A percentile compares a stretch with the other conserved stretches of the same genome.
Evolutionary conservation across 164 flowering plant species (phyloP).

Genomic region (Aristolochia fimbriata): DNA sequence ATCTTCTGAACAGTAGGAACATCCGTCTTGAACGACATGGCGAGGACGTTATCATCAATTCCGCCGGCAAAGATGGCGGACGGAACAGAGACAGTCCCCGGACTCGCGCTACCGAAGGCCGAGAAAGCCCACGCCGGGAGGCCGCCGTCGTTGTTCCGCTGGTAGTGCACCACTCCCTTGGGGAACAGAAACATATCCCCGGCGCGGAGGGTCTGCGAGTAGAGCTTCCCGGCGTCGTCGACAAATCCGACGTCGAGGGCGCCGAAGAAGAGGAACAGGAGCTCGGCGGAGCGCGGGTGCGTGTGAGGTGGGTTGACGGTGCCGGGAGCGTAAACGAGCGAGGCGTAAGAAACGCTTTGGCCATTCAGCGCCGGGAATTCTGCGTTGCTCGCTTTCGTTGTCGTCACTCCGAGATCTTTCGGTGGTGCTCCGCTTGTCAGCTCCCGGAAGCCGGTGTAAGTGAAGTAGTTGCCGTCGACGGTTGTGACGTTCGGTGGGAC

Average conservation of each 20-base stretch:
- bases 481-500: too few species aligned
- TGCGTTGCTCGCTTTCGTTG: too few species aligned
- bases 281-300: constrained; percentile 14
- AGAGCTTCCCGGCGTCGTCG: constrained; percentile 17
- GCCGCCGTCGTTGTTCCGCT: constrained; percentile 9
- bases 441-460: constrained; percentile 12
- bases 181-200: constrained; percentile 29
- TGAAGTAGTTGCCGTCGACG: constrained; percentile 5
- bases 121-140: constrained; percentile 12
- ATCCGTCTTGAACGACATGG: constrained; percentile 17
- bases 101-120: constrained; percentile 16
- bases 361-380: not conserved
- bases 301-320: not conserved
- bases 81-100: constrained; percentile 16
- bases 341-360: not conserved
- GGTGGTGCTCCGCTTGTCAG: constrained; percentile 1
- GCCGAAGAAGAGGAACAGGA: constrained; percentile 13
- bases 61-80: constrained; percentile 9
- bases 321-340: too few species aligned
- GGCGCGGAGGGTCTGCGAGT: constrained; percentile 14
- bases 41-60: constrained; percentile 9
- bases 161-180: constrained; percentile 19
- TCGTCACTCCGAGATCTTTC: too few species aligned
- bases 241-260: constrained; percentile 21
- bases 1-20: constrained; percentile 13